Evolutionary conservation across 345 rosid genomes (phyloP), one percentile per base, ranked within the genome.

Genomic region (Eucalyptus pauciflora): DNA sequence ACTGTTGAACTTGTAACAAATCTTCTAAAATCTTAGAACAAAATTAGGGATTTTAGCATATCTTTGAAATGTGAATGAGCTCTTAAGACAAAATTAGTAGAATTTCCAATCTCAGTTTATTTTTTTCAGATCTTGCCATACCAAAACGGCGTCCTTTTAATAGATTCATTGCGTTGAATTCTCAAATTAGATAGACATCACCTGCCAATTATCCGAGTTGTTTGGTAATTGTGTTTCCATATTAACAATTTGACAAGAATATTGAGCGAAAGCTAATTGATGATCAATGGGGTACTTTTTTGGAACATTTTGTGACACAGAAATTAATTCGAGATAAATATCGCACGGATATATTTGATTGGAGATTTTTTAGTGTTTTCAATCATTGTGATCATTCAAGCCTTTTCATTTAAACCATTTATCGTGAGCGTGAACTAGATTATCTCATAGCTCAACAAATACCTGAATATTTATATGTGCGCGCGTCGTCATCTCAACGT

Each of bases 281-380:
- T 64, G 71, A 13, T 64, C 5, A 15, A 7, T 14, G 18, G 37
- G 8, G 10, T 64, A 64, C 10, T 16, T 1, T 3, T 64, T 64
- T 64, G 18, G 17, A 15, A n/a, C 15, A 29, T 64, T 64, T 64
- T 64, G 10, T 64, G 8, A 64, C 37, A n/a, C 0, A 2, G 7
- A 14, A 64, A n/a, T 64, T 14, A n/a, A 64, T 29, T 64, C 7
- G 4, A 29, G 8, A 29, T 62, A 62, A 62, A 29, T 62, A 7
- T 29, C 5, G 0, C 33, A 62, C 0, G 0, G 0, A 4, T 29
- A n/a, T 29, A 29, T 14, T 14, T 7, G 8, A 13, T 62, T 13
- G 15, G 71, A 62, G 10, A 27, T 62, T 62, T 62, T 27, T 62
- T 62, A 29, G 71, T 29, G 9, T 29, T 29, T 62, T 62, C 58